Evolutionary conservation across 768 basidiomycete genomes (phyloP).

Genomic region (Leccinum uliginosum): DNA sequence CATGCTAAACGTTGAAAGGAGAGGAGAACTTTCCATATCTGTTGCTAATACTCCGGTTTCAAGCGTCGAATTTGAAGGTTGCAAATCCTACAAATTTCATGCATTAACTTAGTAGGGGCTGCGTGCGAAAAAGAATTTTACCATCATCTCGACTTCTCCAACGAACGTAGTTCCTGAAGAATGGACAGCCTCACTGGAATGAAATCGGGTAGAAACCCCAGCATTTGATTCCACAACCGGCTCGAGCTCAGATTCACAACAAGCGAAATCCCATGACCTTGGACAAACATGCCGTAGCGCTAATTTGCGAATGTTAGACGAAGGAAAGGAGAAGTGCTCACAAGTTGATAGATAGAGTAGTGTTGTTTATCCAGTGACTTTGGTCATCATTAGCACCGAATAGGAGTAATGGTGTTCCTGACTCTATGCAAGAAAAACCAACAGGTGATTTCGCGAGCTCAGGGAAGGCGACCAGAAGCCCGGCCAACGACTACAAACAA

Average conservation of each 20-base stretch:
- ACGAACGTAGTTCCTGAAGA: not conserved
- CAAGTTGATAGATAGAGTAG: constrained; percentile 20
- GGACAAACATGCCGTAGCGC: not conserved
- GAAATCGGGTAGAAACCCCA: not conserved
- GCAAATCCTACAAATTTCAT: constrained; percentile 7
- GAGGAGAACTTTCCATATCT: not conserved
- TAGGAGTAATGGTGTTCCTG: constrained; percentile 25
- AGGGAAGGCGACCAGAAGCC: constrained; percentile 22
- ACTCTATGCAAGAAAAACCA: constrained; percentile 26
- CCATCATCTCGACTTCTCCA: constrained; percentile 7
- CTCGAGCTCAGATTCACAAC: constrained; percentile 20
- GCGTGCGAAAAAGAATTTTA: constrained; percentile 3
- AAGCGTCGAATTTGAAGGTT: not conserved
- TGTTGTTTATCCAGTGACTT: constrained; percentile 17
- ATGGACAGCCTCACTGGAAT: not conserved
- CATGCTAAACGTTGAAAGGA: not conserved
- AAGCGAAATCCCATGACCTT: constrained; percentile 26
- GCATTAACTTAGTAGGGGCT: constrained; percentile 7
- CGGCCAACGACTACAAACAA: constrained; percentile 17
- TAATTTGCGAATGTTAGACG: not conserved
- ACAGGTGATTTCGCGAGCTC: constrained; percentile 17
- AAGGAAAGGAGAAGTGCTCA: constrained; percentile 9
- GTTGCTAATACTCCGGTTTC: not conserved
- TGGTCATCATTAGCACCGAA: constrained; percentile 9
- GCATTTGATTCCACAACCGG: not conserved